These are phyloP conservation scores for Dendrobium officinale DNA, from an alignment of 106 monocot species.

Conservation along the genomic window DNA sequence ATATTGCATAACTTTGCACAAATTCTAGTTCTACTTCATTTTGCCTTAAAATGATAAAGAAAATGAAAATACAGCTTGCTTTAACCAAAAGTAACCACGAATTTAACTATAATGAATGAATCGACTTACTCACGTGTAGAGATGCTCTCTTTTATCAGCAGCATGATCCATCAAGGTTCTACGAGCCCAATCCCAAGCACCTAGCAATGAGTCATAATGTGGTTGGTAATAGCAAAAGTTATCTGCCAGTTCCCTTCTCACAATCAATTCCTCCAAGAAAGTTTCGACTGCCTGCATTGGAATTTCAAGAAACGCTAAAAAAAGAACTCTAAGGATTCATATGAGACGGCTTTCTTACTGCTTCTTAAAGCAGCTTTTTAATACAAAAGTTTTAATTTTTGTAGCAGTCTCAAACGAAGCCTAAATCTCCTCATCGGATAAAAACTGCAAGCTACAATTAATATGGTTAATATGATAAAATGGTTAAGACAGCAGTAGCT, in stretches of 20 bases:
- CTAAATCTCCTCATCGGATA: not conserved
- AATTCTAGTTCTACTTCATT: too few relatives aligned
- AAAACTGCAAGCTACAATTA: not conserved
- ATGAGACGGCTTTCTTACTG: too few relatives aligned
- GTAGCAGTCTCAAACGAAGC: too few relatives aligned
- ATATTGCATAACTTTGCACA: too few relatives aligned
- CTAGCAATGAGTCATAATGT: slow-evolving; percentile 78
- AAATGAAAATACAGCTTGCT: not conserved
- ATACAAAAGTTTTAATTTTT: too few relatives aligned
- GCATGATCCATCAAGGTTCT: slow-evolving; percentile 91
- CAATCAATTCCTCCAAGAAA: slow-evolving; percentile 94
- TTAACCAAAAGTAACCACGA: not conserved
- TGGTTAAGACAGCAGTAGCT: not conserved
- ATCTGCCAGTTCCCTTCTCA: slow-evolving; percentile 88
- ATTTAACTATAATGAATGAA: not conserved
- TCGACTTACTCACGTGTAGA: slow-evolving; percentile 71
- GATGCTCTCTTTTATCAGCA: slow-evolving; percentile 70
- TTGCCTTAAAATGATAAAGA: too few relatives aligned
- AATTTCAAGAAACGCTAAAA: not conserved
- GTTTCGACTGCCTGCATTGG: slow-evolving; percentile 60
- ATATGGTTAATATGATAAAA: not conserved
- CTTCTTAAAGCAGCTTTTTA: too few relatives aligned
- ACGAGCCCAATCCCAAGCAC: slow-evolving; percentile 95
- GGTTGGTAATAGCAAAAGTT: slow-evolving; percentile 95
- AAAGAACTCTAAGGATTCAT: not conserved